These are phyloP conservation scores for Candida multigemmis DNA, from an alignment of 805 yeast species.

Conservation along the genomic window DNA sequence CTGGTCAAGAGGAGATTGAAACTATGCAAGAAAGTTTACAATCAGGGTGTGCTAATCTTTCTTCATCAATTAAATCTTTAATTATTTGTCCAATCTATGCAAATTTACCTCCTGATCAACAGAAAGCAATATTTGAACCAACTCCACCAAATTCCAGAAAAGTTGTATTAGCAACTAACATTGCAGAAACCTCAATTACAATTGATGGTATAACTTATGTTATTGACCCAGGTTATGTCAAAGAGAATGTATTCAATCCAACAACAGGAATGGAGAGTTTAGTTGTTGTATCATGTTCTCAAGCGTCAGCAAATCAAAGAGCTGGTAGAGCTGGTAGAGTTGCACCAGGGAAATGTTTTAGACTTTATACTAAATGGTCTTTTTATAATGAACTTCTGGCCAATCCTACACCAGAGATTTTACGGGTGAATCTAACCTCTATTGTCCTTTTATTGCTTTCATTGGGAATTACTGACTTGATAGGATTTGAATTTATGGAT, in stretches of 20 bases:
- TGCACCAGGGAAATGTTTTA: constrained; percentile 46
- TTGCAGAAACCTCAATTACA: constrained; percentile 49
- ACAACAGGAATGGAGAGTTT: constrained; percentile 36
- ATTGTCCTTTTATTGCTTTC: constrained; percentile 72
- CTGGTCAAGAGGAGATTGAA: constrained; percentile 97
- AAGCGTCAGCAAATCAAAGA: constrained; percentile 67
- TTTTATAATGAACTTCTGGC: constrained; percentile 68
- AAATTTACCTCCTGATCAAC: constrained; percentile 79
- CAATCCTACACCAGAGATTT: constrained; percentile 87
- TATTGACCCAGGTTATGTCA: constrained; percentile 37
- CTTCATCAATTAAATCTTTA: constrained; percentile 50
- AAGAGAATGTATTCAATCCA: constrained; percentile 33
- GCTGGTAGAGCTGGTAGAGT: constrained; percentile 71
- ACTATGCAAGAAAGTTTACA: constrained; percentile 59
- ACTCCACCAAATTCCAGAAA: constrained; percentile 75
- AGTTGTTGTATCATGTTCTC: constrained; percentile 36
- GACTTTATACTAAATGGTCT: constrained; percentile 80
- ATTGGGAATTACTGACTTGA: constrained; percentile 74
- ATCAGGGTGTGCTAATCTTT: constrained; percentile 59
- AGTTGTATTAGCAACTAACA: constrained; percentile 89
- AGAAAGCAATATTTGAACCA: constrained; percentile 73
- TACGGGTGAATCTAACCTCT: constrained; percentile 70
- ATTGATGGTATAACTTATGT: constrained; percentile 35
- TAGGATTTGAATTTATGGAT: constrained; percentile 86
- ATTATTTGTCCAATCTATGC: constrained; percentile 85